Evolutionary conservation across 2,329 filamentous ascomycete species (phyloP), one percentile per base, ranked within the genome.

Genomic region (Calonectria ilicicola): DNA sequence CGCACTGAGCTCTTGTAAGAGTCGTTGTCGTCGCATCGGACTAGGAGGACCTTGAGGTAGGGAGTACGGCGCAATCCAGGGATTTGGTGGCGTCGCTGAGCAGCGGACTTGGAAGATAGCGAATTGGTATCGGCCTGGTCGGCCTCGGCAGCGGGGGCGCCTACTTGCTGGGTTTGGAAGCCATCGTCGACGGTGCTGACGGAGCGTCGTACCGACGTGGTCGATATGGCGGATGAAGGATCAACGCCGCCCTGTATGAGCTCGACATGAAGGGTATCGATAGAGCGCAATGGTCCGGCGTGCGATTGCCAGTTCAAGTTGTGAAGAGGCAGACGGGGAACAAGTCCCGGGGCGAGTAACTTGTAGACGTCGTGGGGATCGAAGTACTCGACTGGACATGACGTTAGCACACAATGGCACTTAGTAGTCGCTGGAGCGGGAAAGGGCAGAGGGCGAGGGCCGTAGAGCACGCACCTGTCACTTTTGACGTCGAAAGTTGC

Each of bases 231-330:
- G 44, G 82, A 78, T 32, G 83, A 77, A 75, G 87, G 80, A 85
- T 91, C 82, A 80, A 87, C 84, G 80, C 85, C 87, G 83, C 90
- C 87, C 9, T 93, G 90, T n/a, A 96, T 88, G 72, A 98, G 92
- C 74, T 98, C 95, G 79, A 98, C 91, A 81, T 98, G 95, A 47
- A 99, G 91, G 15, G 95, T 96, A 80, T 95, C 93, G 82, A 99
- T 99, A 17, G 97, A 98, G 76, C 97, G 93, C 42, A 98, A 87
- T 2, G 97, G 97, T 0, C 97, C 93, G 32, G 93, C 93, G 73
- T 97, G 95, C 17, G 97, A 98, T 83, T 98, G 97, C 97, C 97
- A 99, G 81, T 98, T 95, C 56, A 99, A 91, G 80, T 98, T 97
- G 75, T 93, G 93, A 44, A 99, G 89, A 40, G 97, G 97, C 0